phyloP scores from a whole-genome alignment of 2,329 filamentous ascomycete species.

The Cladorrhinum sp. region DNA sequence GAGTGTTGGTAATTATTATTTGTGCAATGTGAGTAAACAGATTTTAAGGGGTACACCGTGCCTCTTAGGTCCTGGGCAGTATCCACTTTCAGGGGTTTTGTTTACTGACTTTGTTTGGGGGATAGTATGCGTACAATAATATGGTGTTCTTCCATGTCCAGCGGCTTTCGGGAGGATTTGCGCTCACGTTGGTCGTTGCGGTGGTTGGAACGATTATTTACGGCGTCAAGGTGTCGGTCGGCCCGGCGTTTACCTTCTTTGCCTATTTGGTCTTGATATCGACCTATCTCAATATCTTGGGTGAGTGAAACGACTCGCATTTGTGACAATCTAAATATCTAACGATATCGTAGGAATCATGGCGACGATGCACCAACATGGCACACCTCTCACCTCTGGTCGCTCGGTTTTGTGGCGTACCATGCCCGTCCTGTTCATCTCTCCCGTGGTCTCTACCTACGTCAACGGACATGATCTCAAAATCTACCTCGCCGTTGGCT shows the following conservation, averaged over 20 bases:
- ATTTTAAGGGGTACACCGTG: no score
- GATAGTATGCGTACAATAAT: conserved; percentile 37
- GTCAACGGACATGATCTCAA: conserved; percentile 49
- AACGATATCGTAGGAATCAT: conserved; percentile 33
- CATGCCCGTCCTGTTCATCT: conserved; percentile 54
- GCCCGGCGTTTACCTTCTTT: conserved; percentile 53
- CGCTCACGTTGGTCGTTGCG: conserved; percentile 36
- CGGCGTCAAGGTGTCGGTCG: conserved; percentile 40
- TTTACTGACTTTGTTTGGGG: background rate
- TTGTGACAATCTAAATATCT: conserved; percentile 2
- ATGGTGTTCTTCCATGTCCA: conserved; percentile 43
- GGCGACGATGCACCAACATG: conserved; percentile 52
- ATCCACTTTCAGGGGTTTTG: background rate
- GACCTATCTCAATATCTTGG: conserved; percentile 57
- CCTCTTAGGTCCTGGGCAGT: no score
- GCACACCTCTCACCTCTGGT: conserved; percentile 55
- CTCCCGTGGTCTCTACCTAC: conserved; percentile 55
- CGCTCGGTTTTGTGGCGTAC: conserved; percentile 53
- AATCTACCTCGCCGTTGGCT: conserved; percentile 55
- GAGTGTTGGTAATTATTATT: conserved; percentile 60
- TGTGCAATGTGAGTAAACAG: conserved; percentile 34
- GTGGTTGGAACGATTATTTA: conserved; percentile 51
- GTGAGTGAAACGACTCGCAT: conserved; percentile 36
- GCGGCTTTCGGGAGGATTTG: conserved; percentile 47
- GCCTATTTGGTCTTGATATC: conserved; percentile 58